Evolutionary conservation across 1,284 basidiomycete genomes (phyloP).

Genomic region (Austropuccinia psidii): DNA sequence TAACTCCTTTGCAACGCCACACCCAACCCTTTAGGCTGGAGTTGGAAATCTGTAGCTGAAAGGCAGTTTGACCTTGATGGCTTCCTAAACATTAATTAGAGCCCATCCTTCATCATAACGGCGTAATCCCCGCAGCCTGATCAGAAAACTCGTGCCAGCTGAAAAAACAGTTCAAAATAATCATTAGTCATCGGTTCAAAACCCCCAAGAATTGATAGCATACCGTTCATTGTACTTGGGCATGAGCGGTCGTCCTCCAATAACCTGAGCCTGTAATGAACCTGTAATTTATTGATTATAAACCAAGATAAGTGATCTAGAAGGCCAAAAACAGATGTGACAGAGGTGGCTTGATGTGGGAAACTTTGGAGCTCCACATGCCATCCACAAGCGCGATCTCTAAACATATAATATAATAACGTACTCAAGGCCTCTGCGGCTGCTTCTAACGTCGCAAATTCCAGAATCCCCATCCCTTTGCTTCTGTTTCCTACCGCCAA

Average conservation of each 20-base stretch:
- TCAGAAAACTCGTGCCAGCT: constrained; percentile 36
- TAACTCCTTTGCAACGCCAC: no score
- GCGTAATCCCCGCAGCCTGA: not conserved
- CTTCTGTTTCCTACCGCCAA: constrained; percentile 26
- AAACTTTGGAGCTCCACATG: not conserved
- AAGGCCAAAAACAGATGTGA: no score
- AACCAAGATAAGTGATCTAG: not conserved
- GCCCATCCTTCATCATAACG: no score
- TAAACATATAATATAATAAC: not conserved
- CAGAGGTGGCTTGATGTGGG: no score
- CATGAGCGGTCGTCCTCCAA: constrained; percentile 31
- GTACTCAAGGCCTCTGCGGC: constrained; percentile 27
- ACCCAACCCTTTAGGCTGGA: no score
- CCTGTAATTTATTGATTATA: not conserved
- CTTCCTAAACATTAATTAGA: no score
- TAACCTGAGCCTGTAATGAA: constrained; percentile 27
- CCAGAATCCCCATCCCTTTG: constrained; percentile 37
- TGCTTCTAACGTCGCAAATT: constrained; percentile 33
- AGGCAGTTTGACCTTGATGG: no score
- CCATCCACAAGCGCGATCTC: not conserved
- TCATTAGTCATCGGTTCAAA: not conserved
- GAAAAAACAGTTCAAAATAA: not conserved
- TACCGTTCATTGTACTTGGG: constrained; percentile 37
- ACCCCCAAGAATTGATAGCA: not conserved
- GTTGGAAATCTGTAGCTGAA: no score